A percentile compares a stretch with the other conserved stretches of the same genome.
Conservation (phyloP, 176 grass and related monocot species). For the Carex parvula region DNA sequence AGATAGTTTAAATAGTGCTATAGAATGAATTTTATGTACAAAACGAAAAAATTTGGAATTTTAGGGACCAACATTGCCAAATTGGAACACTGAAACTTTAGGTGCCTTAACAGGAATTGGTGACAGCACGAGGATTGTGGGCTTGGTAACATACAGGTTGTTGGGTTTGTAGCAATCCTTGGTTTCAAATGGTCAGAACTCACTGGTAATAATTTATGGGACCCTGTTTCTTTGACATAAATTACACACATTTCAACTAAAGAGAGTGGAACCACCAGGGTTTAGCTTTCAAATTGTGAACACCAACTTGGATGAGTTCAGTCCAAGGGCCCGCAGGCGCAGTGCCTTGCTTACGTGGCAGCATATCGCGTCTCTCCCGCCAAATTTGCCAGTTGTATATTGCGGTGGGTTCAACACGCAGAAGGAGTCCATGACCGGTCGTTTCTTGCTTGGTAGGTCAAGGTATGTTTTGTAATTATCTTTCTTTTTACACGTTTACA, state of each 20-base stretch:
- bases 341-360: constrained; percentile 97
- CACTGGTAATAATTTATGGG: neutral
- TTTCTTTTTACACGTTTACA: neutral
- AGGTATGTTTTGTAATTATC: constrained; percentile 45
- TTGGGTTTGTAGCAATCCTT: neutral
- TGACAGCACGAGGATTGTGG: neutral
- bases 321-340: constrained; percentile 84
- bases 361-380: constrained; percentile 93
- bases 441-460: constrained; percentile 98
- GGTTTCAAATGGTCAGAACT: neutral
- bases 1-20: neutral
- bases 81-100: neutral
- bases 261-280: constrained; percentile 82
- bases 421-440: constrained; percentile 91
- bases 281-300: constrained; percentile 99
- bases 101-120: neutral
- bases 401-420: constrained; percentile 97
- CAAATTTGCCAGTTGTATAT: constrained; percentile 89
- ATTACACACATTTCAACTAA: constrained; percentile 98
- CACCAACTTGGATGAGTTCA: constrained; percentile 89
- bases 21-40: neutral
- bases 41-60: neutral
- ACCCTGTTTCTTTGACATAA: constrained; percentile 68
- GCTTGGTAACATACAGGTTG: neutral
- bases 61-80: neutral